Evolutionary conservation across 345 rosid species (phyloP).

Genomic region (Iberis pinnata): DNA sequence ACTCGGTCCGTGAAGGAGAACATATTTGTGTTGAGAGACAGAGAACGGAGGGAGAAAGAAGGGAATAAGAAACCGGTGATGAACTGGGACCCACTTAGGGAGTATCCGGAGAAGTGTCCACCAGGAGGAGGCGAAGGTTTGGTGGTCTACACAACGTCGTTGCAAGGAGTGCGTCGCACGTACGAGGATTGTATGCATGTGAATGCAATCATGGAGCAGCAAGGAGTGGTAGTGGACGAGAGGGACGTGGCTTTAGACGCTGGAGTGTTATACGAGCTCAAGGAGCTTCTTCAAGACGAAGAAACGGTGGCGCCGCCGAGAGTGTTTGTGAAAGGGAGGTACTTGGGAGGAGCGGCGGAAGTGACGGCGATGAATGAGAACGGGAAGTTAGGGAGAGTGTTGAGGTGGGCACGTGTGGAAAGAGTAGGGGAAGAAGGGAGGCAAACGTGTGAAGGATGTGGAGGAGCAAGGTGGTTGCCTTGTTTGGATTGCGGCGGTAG

Average conservation of each 20-base stretch:
- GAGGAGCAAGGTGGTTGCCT: slow-evolving; percentile 80
- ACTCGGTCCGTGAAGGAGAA: slow-evolving; percentile 56
- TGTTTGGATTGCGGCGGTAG: slow-evolving; percentile 88
- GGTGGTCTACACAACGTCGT: slow-evolving; percentile 83
- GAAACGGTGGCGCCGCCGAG: slow-evolving; percentile 47
- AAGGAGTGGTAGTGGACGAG: slow-evolving; percentile 65
- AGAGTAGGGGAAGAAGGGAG: slow-evolving; percentile 52
- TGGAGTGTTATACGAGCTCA: slow-evolving; percentile 56
- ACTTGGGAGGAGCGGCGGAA: slow-evolving; percentile 72
- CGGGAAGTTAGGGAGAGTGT: slow-evolving; percentile 57
- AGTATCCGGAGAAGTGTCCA: slow-evolving; percentile 69
- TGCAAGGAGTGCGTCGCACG: slow-evolving; percentile 78
- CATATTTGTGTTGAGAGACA: slow-evolving; percentile 53
- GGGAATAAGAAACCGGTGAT: slow-evolving; percentile 42
- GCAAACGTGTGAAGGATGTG: slow-evolving; percentile 76
- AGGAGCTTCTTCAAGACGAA: slow-evolving; percentile 47
- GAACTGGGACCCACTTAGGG: slow-evolving; percentile 65
- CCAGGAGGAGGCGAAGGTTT: slow-evolving; percentile 58
- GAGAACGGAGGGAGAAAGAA: slow-evolving; percentile 57
- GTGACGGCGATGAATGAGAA: slow-evolving; percentile 61
- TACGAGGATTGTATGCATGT: slow-evolving; percentile 62
- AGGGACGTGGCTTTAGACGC: slow-evolving; percentile 83
- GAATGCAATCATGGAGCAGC: slow-evolving; percentile 45
- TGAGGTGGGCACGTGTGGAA: slow-evolving; percentile 58
- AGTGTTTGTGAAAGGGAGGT: slow-evolving; percentile 78